Percentiles rank a stretch among this genome's conserved stretches.
phyloP scores from a whole-genome alignment of 2,329 filamentous ascomycete genomes.

The Apiospora phragmitis region DNA sequence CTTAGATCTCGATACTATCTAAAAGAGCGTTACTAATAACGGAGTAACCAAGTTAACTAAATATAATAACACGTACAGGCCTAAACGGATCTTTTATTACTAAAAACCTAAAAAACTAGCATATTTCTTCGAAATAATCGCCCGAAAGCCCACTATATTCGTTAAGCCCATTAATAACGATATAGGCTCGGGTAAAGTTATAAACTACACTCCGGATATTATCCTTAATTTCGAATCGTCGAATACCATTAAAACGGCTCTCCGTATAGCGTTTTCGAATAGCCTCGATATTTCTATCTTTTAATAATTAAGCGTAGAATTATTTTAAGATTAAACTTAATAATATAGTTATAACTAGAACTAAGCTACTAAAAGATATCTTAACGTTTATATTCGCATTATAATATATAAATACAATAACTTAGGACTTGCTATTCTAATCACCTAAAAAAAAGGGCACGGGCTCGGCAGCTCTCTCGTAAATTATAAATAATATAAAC shows the following conservation, averaged over 20 bases:
- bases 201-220: not conserved
- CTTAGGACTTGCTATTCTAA: not conserved
- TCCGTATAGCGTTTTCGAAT: not conserved
- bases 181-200: not conserved
- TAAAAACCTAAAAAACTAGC: not conserved
- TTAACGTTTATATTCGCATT: not conserved
- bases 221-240: not conserved
- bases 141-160: not conserved
- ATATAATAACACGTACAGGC: not conserved
- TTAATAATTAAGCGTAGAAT: not conserved
- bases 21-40: not conserved
- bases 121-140: not conserved
- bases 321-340: not conserved
- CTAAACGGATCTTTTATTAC: rapidly evolving
- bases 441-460: not conserved
- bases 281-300: not conserved
- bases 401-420: not conserved
- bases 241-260: not conserved
- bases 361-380: no score
- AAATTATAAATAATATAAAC: not conserved
- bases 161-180: not conserved
- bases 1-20: not conserved
- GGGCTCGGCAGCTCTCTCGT: not conserved
- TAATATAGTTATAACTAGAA: not conserved
- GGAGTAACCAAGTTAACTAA: not conserved